Evolutionary conservation across 2,329 filamentous ascomycete species (phyloP).

Genomic region (Fusarium sp.): DNA sequence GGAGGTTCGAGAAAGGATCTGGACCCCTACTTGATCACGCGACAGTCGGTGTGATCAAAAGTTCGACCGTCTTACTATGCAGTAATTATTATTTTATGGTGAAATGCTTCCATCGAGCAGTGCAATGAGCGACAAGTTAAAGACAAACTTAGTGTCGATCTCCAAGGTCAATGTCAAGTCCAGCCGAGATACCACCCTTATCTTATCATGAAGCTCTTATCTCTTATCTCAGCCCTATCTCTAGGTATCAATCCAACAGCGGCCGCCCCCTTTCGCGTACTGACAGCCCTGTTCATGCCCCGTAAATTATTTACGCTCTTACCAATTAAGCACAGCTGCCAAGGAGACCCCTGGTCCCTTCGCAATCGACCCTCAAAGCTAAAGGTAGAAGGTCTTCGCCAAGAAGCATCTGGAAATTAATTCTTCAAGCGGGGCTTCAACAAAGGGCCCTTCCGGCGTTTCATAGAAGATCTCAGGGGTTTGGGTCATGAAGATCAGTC

Average conservation of each 20-base stretch:
- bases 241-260: neutral
- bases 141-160: neutral
- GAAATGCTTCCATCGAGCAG: no score
- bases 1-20: neutral
- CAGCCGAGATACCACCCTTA: neutral
- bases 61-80: neutral
- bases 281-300: neutral
- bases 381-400: slow-evolving; percentile 5
- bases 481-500: neutral
- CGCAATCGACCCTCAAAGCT: neutral
- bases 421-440: slow-evolving; percentile 2
- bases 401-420: slow-evolving; percentile 25
- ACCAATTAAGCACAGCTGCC: slow-evolving; percentile 10
- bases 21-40: neutral
- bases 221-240: slow-evolving; percentile 15
- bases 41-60: neutral
- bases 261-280: neutral
- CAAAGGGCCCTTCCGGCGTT: neutral
- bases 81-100: no score
- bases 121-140: no score
- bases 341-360: neutral
- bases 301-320: neutral
- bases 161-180: neutral
- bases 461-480: slow-evolving; percentile 3
- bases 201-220: neutral